A percentile compares a stretch with the other conserved stretches of the same genome.
Evolutionary conservation across 2,329 filamentous ascomycete genomes (phyloP).

Genomic region (Biscogniauxia marginata): DNA sequence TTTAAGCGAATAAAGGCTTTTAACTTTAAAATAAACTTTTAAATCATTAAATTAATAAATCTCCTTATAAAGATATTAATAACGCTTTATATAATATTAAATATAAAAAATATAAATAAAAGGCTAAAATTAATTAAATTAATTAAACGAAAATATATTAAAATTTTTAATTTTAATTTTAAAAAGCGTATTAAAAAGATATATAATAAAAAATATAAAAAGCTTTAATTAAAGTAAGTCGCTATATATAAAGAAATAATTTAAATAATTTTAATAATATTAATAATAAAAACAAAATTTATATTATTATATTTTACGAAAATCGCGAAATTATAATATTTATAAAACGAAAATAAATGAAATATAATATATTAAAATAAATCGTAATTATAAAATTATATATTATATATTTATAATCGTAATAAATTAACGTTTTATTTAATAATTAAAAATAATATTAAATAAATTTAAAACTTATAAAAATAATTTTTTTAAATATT

Average conservation of each 20-base stretch:
- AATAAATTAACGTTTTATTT: neutral
- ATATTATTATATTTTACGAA: neutral
- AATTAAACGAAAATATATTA: no score
- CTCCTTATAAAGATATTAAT: no score
- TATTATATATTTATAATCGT: neutral
- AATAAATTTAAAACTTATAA: slow-evolving; percentile 1
- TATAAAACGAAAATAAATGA: neutral
- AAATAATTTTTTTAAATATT: neutral
- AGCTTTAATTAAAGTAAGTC: neutral
- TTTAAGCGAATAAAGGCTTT: neutral
- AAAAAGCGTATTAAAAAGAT: neutral
- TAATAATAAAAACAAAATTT: neutral
- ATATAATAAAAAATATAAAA: no score
- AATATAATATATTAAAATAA: neutral
- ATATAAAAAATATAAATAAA: slow-evolving; percentile 1
- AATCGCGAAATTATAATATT: neutral
- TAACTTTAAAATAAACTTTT: slow-evolving; percentile 3
- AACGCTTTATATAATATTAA: no score
- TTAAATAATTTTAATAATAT: neutral
- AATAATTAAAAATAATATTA: neutral
- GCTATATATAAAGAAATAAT: neutral
- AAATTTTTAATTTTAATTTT: no score
- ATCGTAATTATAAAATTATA: neutral
- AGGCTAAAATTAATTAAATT: no score
- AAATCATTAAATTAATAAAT: neutral